Evolutionary conservation across 768 basidiomycete species (phyloP).

Genomic region (Phaffia tasmanica): DNA sequence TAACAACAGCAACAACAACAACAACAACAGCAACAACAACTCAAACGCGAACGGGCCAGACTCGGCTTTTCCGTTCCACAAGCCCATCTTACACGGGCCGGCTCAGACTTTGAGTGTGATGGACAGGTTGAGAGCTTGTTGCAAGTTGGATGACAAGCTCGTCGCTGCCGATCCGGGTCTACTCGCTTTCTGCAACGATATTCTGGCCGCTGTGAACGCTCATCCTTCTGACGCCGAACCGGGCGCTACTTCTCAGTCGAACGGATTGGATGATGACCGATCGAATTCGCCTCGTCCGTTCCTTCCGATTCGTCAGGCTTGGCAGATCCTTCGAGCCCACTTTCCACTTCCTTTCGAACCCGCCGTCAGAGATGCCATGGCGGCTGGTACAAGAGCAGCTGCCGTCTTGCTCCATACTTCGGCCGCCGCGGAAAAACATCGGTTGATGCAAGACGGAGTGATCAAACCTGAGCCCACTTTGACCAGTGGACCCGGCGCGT

Average conservation of each 20-base stretch:
- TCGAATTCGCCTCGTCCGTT: constrained; percentile 6
- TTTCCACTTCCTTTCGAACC: constrained; percentile 14
- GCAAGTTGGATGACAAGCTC: constrained; percentile 23
- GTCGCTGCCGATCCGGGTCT: constrained; percentile 21
- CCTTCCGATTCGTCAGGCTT: constrained; percentile 17
- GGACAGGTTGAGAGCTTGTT: constrained; percentile 21
- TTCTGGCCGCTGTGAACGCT: constrained; percentile 10
- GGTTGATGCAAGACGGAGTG: background rate
- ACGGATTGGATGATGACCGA: constrained; percentile 4
- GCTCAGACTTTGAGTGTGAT: constrained; percentile 24
- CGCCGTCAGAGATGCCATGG: constrained; percentile 24
- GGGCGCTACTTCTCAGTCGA: constrained; percentile 5
- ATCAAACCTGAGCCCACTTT: background rate
- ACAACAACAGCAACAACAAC: constrained; percentile 3
- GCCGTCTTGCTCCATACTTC: constrained; percentile 15
- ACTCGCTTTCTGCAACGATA: constrained; percentile 25
- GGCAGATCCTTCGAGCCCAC: constrained; percentile 13
- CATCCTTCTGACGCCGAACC: constrained; percentile 14
- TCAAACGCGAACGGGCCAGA: background rate
- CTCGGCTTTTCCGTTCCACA: constrained; percentile 11
- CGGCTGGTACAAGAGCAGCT: constrained; percentile 20
- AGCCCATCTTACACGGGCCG: constrained; percentile 7
- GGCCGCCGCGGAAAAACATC: background rate
- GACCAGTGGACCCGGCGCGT: background rate
- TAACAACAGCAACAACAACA: constrained; percentile 6